Conservation (phyloP, 2,329 filamentous ascomycete species). For the Aspergillus fructus region DNA sequence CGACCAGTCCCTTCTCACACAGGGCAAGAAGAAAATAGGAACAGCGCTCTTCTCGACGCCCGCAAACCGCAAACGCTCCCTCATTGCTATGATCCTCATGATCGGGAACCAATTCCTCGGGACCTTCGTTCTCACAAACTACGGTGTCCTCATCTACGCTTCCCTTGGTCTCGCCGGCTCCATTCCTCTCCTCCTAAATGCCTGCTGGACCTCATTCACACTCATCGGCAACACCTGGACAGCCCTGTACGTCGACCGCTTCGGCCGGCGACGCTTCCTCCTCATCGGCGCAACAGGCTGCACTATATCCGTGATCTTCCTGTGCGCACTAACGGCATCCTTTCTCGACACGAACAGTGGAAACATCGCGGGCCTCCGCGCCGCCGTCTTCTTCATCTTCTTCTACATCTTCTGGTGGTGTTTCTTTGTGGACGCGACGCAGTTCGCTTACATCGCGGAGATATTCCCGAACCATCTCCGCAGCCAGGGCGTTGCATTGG, state of each 20-base stretch:
- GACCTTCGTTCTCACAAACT: slow-evolving; percentile 37
- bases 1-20: not conserved
- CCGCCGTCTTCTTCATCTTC: slow-evolving; percentile 43
- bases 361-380: slow-evolving; percentile 35
- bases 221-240: slow-evolving; percentile 43
- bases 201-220: slow-evolving; percentile 40
- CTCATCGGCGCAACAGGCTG: slow-evolving; percentile 38
- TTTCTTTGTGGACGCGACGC: slow-evolving; percentile 45
- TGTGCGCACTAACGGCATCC: slow-evolving; percentile 34
- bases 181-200: slow-evolving; percentile 40
- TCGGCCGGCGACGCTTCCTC: slow-evolving; percentile 38
- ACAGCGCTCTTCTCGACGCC: slow-evolving; percentile 38
- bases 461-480: slow-evolving; percentile 45
- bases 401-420: slow-evolving; percentile 43
- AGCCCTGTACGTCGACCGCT: slow-evolving; percentile 39
- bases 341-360: slow-evolving; percentile 30
- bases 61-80: slow-evolving; percentile 41
- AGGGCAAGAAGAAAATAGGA: too few species aligned
- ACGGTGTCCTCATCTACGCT: slow-evolving; percentile 44
- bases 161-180: slow-evolving; percentile 37
- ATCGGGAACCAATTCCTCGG: slow-evolving; percentile 39
- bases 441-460: slow-evolving; percentile 43
- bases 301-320: slow-evolving; percentile 32
- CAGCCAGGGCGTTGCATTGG: slow-evolving; percentile 38
- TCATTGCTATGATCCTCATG: slow-evolving; percentile 44